A percentile compares a stretch with the other conserved stretches of the same genome.
Evolutionary conservation across 2,329 filamentous ascomycete genomes (phyloP).

Genomic region (Diaporthe amygdali): DNA sequence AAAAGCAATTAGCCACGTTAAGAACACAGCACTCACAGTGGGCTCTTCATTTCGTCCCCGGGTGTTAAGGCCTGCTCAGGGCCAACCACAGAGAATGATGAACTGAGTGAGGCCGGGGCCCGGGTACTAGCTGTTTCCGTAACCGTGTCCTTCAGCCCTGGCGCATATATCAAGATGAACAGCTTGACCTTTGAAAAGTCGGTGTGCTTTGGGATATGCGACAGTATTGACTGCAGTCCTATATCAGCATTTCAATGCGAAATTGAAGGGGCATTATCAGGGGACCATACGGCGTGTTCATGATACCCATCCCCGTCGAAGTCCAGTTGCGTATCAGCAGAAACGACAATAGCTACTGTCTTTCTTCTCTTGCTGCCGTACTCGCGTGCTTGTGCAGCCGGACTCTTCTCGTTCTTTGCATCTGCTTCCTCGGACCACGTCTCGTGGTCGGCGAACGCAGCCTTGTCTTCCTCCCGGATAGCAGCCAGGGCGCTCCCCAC

Average conservation of each 20-base stretch:
- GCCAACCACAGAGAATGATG: constrained; percentile 88
- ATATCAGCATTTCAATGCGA: constrained; percentile 1
- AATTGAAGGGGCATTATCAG: neutral
- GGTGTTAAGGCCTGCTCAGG: constrained; percentile 74
- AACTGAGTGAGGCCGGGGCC: constrained; percentile 70
- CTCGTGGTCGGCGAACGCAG: constrained; percentile 83
- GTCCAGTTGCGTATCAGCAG: constrained; percentile 71
- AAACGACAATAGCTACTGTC: constrained; percentile 88
- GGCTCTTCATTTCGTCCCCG: constrained; percentile 66
- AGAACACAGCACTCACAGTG: constrained; percentile 49
- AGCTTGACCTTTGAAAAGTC: constrained; percentile 77
- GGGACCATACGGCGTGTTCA: constrained; percentile 77
- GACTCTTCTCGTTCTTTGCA: constrained; percentile 58
- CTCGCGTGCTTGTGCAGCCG: constrained; percentile 39
- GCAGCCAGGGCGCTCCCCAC: constrained; percentile 83
- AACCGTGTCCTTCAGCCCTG: constrained; percentile 72
- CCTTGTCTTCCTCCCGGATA: constrained; percentile 83
- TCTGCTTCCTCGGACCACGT: constrained; percentile 92
- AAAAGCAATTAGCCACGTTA: neutral
- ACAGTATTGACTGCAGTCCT: constrained; percentile 74
- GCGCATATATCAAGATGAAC: constrained; percentile 89
- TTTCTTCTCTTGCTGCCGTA: constrained; percentile 61
- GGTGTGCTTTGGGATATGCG: constrained; percentile 80
- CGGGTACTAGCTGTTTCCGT: constrained; percentile 60
- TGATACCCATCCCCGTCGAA: constrained; percentile 66